Conservation (phyloP, 2,329 filamentous ascomycete genomes). For the Penicillium digitatum region DNA sequence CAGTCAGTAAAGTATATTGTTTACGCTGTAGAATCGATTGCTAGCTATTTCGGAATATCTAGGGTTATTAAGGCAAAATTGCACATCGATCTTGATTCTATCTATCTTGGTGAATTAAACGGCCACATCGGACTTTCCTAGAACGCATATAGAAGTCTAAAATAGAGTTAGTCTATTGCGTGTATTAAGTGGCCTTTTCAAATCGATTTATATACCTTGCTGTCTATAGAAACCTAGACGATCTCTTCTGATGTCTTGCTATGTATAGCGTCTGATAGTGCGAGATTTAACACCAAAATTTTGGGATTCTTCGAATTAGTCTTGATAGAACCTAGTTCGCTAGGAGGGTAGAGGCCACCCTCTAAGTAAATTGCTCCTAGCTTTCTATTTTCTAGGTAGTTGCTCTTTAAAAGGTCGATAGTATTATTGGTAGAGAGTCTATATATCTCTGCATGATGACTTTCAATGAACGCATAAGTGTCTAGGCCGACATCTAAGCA, state of each 20-base stretch:
- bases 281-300: constrained; percentile 25
- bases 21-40: constrained; percentile 25
- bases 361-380: constrained; percentile 46
- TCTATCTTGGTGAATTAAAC: constrained; percentile 48
- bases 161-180: constrained; percentile 50
- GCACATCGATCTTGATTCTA: constrained; percentile 43
- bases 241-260: constrained; percentile 18
- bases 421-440: constrained; percentile 40
- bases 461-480: constrained; percentile 52
- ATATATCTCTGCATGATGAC: constrained; percentile 52
- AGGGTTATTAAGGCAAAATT: constrained; percentile 48
- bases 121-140: constrained; percentile 39
- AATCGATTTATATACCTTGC: constrained; percentile 4
- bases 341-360: constrained; percentile 41
- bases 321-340: neutral
- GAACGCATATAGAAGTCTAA: constrained; percentile 52
- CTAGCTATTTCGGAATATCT: constrained; percentile 50
- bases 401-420: constrained; percentile 45
- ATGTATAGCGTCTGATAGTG: constrained; percentile 16
- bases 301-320: neutral
- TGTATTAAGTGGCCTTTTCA: constrained; percentile 33
- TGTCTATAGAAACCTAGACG: constrained; percentile 13
- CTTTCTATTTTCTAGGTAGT: constrained; percentile 47
- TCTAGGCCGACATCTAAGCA: constrained; percentile 47
- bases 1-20: constrained; percentile 45